Evolutionary conservation across 2,329 filamentous ascomycete genomes (phyloP), one percentile per base, ranked within the genome.

Genomic region (Aspergillus fijiensis): DNA sequence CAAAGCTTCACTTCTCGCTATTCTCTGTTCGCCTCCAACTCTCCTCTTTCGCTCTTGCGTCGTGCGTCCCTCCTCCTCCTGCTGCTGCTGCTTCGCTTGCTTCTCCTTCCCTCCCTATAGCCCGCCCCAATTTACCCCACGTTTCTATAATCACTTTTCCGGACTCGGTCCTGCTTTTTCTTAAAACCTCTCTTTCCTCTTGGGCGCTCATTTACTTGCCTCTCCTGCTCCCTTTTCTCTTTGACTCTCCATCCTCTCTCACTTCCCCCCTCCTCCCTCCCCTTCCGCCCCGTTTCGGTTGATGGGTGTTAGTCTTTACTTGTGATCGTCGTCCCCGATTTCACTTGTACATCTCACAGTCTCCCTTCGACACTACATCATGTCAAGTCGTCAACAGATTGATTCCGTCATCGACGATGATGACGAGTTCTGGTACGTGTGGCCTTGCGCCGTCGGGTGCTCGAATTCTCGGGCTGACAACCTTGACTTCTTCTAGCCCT

Each of bases 401-500:
- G 79, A 81, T 66, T 79, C 77, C 23, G 77, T 81, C 74, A 81
- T 81, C 66, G 79, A 81, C 62, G 79, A 81, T 66, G 79, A 81
- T 61, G 79, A 81, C 65, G 79, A 81, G 68, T 77, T 76, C 60
- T 81, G 79, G 78, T 80, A 73, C 60, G 76, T 66, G 25, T 21
- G 21, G 19, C 29, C 39, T 25, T 5, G 9, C 21, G 14, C 48
- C 21, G 48, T 60, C 33, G 54, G 49, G 23, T 54, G 56, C 27
- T 51, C 27, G 27, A 9, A 29, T 51, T 47, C 45, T 49, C 51
- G 33, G 56, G 67, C 70, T 72, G 55, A 75, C 69, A 25, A 35
- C 56, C 52, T 59, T 49, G 49, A 19, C 57, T 59, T 59, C 58
- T 49, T 59, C 35, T 70, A 99, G 95, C 78, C 95, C 95, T 68